Percentiles rank a stretch among this genome's conserved stretches.
Evolutionary conservation across 106 monocot genomes (phyloP).

Genomic region (Dendrobium huoshanense): DNA sequence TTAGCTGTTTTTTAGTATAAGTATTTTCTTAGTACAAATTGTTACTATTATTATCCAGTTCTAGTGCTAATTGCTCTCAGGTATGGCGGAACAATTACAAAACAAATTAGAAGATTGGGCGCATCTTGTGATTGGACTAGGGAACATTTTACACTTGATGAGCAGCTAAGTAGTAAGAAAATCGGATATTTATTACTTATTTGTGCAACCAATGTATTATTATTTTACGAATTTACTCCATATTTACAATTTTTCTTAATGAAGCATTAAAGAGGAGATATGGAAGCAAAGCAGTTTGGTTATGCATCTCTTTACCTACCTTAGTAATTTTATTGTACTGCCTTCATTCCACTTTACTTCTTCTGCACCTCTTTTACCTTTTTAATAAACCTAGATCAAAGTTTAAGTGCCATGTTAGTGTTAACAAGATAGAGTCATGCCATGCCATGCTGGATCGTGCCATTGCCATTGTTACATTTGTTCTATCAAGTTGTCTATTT

Average conservation of each 20-base stretch:
- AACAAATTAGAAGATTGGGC: conserved; percentile 91
- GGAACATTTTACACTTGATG: conserved; percentile 96
- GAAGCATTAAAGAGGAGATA: neutral
- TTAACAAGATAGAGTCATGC: too few relatives aligned
- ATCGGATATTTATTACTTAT: neutral
- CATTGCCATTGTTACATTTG: too few relatives aligned
- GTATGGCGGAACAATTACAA: conserved; percentile 84
- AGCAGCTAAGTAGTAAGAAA: conserved; percentile 84
- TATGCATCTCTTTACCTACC: neutral
- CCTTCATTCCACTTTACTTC: too few relatives aligned
- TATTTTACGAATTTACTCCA: neutral
- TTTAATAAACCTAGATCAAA: neutral
- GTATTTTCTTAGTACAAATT: neutral
- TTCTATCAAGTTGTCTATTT: too few relatives aligned
- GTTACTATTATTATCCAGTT: neutral
- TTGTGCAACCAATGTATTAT: neutral
- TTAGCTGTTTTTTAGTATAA: neutral
- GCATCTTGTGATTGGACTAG: conserved; percentile 98
- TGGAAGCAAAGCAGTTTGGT: neutral
- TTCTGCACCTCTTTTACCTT: neutral
- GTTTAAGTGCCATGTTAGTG: too few relatives aligned
- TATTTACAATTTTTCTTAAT: neutral
- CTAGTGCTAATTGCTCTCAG: conserved; percentile 22
- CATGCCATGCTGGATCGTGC: too few relatives aligned
- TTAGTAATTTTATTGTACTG: too few relatives aligned